Base-by-base conservation (phyloP, 495 filamentous ascomycete genomes). In the Xylona heveae region DNA sequence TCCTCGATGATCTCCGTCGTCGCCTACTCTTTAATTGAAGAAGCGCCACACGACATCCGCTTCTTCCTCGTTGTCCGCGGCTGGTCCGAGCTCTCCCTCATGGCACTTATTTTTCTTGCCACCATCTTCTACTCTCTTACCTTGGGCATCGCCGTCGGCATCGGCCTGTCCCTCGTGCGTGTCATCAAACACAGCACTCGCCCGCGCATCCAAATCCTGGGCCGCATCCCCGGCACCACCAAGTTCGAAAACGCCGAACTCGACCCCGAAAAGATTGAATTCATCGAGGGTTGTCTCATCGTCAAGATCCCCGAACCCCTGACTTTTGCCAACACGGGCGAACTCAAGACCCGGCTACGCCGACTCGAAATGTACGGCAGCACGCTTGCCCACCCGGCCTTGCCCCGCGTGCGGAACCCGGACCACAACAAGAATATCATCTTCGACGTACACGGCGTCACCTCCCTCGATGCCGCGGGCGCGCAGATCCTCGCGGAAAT, bases 251-350 rank as follows among this genome's bases (percentile, higher is more conserved):
- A 93, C 39, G 83, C 83, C 10, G 88, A 95, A 50, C 59, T 70
- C 0, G 65, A 76, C 38, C 71, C 76, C 0, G 68, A 78, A 26
- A 60, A 64, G 5, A 59, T 94, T 3, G 85, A 95, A 45, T 78
- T 91, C 38, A 62, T 95, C 30, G 80, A 92, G 43, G 81, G 84
- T 8, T 85, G 79, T 36, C 51, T 97, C 21, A 91, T 97, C 38
- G 82, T 95, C 31, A 94, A 93, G 52, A 93, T 97, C 42, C 88
- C 88, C 0, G 90, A 95, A 43, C 85, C 85, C 0, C 59, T 97
- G 24, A 95, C 90, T 0, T 97, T 97, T 42, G 85, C 88, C 33
- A 97, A 97, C 46, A 94, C 90, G 1, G 90, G 90, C 13, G 78
- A 88, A 34, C 58, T 97, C 14, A 91, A 84, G 55, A 74, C 70